A percentile compares a stretch with the other conserved stretches of the same genome.
Conservation (phyloP, 2,329 filamentous ascomycete genomes). For the Diaporthe capsici region DNA sequence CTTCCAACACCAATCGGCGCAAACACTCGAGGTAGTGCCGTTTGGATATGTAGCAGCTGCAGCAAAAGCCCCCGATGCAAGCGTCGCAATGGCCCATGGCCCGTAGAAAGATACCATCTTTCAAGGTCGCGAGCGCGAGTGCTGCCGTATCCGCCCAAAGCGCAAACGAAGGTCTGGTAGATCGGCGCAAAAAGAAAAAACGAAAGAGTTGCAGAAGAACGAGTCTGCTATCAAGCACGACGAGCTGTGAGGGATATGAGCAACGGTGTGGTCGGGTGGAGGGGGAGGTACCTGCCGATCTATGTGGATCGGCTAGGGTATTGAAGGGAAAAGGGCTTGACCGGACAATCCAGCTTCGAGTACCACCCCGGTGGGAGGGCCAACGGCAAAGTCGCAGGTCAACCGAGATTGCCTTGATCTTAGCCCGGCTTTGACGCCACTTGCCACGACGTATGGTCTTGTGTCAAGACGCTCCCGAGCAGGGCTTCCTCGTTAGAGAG, state of each 20-base stretch:
- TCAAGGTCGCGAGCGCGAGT: constrained; percentile 17
- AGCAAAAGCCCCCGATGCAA: constrained; percentile 35
- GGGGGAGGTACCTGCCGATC: constrained; percentile 35
- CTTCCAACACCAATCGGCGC: constrained; percentile 39
- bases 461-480: constrained; percentile 19
- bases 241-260: constrained; percentile 35
- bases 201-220: constrained; percentile 35
- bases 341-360: constrained; percentile 33
- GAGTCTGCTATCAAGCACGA: constrained; percentile 35
- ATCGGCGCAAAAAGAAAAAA: constrained; percentile 34
- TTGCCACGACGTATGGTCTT: constrained; percentile 20
- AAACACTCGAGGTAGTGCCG: constrained; percentile 28
- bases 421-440: constrained; percentile 20
- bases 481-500: constrained; percentile 8
- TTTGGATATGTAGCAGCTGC: constrained; percentile 28
- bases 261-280: neutral
- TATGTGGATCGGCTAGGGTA: constrained; percentile 34
- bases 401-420: constrained; percentile 29
- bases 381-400: constrained; percentile 32
- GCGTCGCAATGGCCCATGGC: constrained; percentile 31
- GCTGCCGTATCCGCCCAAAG: constrained; percentile 26
- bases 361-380: constrained; percentile 25
- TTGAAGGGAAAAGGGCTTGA: constrained; percentile 20
- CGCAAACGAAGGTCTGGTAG: constrained; percentile 38
- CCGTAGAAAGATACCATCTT: constrained; percentile 40